These are phyloP conservation scores for Fusarium mundagurra DNA, from an alignment of 2,329 filamentous ascomycete genomes.

Conservation along the genomic window DNA sequence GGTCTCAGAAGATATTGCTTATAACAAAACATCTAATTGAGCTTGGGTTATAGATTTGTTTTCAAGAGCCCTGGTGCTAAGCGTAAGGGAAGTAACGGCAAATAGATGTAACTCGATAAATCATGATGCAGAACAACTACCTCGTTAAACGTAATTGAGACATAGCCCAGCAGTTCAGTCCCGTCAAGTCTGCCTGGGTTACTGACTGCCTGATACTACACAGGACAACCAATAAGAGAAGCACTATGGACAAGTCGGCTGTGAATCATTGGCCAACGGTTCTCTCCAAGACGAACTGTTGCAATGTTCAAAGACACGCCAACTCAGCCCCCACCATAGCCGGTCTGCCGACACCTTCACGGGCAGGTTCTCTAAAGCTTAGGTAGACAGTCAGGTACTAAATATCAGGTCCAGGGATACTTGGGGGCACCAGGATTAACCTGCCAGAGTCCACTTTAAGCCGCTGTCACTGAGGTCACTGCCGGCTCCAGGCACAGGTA, in stretches of 20 bases:
- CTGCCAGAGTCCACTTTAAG: slow-evolving; percentile 25
- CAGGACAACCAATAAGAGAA: neutral
- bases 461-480: slow-evolving; percentile 35
- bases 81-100: neutral
- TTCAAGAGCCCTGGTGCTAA: neutral
- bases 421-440: slow-evolving; percentile 23
- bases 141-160: neutral
- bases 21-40: neutral
- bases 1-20: neutral
- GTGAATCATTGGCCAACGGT: slow-evolving; percentile 17
- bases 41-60: neutral
- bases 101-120: neutral
- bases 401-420: slow-evolving; percentile 20
- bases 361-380: neutral
- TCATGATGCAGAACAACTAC: neutral
- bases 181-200: slow-evolving; percentile 1
- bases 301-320: neutral
- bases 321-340: slow-evolving; percentile 9
- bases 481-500: slow-evolving; percentile 7
- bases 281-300: neutral
- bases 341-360: neutral
- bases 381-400: neutral
- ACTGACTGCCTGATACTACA: neutral
- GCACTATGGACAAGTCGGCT: neutral
- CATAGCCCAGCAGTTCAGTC: neutral